Evolutionary conservation across 2,329 filamentous ascomycete species (phyloP), one percentile per base, ranked within the genome.

Genomic region (Lachnellula subtilissima): DNA sequence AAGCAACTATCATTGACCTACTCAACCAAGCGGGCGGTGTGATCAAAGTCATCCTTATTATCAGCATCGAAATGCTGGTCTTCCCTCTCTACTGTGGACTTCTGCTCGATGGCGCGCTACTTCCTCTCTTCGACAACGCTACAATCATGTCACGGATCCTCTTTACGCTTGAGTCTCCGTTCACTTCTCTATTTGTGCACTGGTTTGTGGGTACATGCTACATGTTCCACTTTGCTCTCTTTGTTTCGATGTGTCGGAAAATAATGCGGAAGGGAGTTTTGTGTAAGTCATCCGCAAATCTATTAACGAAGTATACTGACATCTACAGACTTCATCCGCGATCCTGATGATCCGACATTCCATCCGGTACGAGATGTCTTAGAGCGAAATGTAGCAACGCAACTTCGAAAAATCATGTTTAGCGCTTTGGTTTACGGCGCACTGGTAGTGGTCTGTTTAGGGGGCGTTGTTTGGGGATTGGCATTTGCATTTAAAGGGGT

Each of bases 191-290:
- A 14, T 99, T 99, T 70, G 88, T 97, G 52, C 94, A 99, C 71
- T 99, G 94, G 94, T 99, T 99, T 69, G 87, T 97, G 55, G 94
- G 94, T 49, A 99, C 94, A 3, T 96, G 92, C 61, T 99, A 99
- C 73, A 99, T 99, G 95, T 99, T 99, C 75, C 94, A 99, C 71
- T 99, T 99, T 70, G 94, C 94, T 5, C 81, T 99, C 3, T 99
- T 99, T 70, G 94, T 99, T 17, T 95, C 92, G 55, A 97, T 99
- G 92, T 99, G 94, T 73, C 87, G 94, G 60, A 97, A 96, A 75
- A 96, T 97, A 57, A 89, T 99, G 87, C 87, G 94, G 61, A 91
- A 85, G 64, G 94, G 94, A 51, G 94, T 99, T 42, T 78, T 99
- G 57, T 97, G 87, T 90, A 78, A 81, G 86, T 80, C 32, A 2